Evolutionary conservation across 2,329 filamentous ascomycete genomes (phyloP), one percentile per base, ranked within the genome.

Genomic region (Exutisphaerella laricina): DNA sequence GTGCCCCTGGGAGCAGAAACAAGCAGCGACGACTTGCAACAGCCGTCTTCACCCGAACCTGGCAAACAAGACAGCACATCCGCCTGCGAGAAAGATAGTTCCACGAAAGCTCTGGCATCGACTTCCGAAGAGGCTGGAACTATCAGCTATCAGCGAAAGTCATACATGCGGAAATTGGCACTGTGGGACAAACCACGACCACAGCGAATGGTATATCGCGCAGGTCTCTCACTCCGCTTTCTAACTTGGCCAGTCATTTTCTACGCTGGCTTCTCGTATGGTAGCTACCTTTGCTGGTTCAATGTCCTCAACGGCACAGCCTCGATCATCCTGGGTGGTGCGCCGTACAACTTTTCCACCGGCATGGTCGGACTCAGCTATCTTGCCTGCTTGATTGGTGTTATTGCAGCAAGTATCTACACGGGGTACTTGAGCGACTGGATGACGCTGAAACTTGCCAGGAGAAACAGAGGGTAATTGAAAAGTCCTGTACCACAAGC

Each of bases 211-310:
- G 56, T 49, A 14, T 64, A 59, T 54, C 39, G 56, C 8, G 45
- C 55, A 7, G n/a, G 36, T 6, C 56, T 61, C 8, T 59, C 61
- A 4, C 48, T 67, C 45, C 45, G 50, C 58, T 39, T 67, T 9
- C 55, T 67, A 23, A 65, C 65, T n/a, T 67, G 65, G 44, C 61
- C 66, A 6, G 55, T 66, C 42, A 63, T 66, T 33, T 55, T 59
- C 49, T 67, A 61, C 46, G 53, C 59, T 7, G 65, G 65, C 12
- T 67, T 68, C 53, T 57, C 50, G 26, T 67, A 66, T 51, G 65
- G 65, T 16, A 55, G 52, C 26, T 60, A 60, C 35, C 53, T 67
- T 58, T 42, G 36, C 33, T 47, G 44, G 44, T 43, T 47, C 39
- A 43, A 43, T 12, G 38, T 67, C 10, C 60, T 67, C 39, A 67